These are phyloP conservation scores for Coemansia sp. DNA, from an alignment of 192 early-diverging fungal species.

Conservation along the genomic window DNA sequence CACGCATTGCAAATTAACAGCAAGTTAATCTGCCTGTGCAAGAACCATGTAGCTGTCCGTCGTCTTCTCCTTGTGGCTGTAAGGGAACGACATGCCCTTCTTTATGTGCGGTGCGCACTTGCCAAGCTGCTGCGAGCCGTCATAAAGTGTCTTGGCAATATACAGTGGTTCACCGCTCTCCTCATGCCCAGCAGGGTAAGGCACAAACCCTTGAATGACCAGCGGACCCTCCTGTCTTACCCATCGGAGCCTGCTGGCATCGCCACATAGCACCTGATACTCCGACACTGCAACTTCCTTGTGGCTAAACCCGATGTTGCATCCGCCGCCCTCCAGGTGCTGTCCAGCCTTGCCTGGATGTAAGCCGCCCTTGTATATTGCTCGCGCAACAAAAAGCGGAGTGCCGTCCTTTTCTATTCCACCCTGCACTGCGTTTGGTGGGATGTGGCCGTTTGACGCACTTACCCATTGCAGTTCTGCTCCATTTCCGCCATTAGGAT, in stretches of 20 bases:
- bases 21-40: conserved; percentile 29
- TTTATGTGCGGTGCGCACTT: conserved; percentile 56
- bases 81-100: conserved; percentile 53
- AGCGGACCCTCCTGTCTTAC: conserved; percentile 51
- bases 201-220: conserved; percentile 40
- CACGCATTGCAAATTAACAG: no score
- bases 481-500: background rate
- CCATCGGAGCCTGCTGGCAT: conserved; percentile 59
- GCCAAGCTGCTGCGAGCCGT: conserved; percentile 56
- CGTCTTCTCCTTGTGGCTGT: conserved; percentile 48
- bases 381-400: conserved; percentile 60
- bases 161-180: conserved; percentile 52
- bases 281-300: conserved; percentile 55
- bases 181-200: conserved; percentile 47
- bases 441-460: conserved; percentile 46
- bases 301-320: conserved; percentile 58
- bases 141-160: conserved; percentile 50
- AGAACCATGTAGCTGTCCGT: conserved; percentile 52
- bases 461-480: conserved; percentile 44
- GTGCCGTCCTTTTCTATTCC: conserved; percentile 61
- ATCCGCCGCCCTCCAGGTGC: conserved; percentile 53
- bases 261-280: conserved; percentile 66
- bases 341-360: conserved; percentile 55
- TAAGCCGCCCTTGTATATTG: conserved; percentile 57
- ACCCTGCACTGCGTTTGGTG: conserved; percentile 59